Evolutionary conservation across 768 basidiomycete genomes (phyloP).

Genomic region (Suillus lakei): DNA sequence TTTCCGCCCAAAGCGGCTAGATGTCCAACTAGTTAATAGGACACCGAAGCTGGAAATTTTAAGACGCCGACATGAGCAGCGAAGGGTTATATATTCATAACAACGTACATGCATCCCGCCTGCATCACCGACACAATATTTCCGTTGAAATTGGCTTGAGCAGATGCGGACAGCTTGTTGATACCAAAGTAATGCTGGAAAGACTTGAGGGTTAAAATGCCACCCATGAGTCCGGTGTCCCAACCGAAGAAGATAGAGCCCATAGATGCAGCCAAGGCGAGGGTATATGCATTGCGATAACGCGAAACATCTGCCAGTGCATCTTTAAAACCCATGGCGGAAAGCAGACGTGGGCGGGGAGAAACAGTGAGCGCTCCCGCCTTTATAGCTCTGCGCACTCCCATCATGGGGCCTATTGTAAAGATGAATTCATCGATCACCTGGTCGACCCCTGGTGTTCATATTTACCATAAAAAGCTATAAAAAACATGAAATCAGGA

Average conservation of each 20-base stretch:
- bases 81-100: background rate
- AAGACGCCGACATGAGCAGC: background rate
- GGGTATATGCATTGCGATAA: conserved; percentile 45
- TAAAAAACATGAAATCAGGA: background rate
- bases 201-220: conserved; percentile 44
- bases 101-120: conserved; percentile 48
- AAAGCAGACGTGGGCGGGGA: background rate
- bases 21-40: conserved; percentile 40
- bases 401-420: background rate
- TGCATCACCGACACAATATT: conserved; percentile 52
- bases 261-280: conserved; percentile 45
- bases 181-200: conserved; percentile 50
- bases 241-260: conserved; percentile 52
- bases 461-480: background rate
- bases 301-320: conserved; percentile 25
- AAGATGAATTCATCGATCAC: background rate
- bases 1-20: conserved; percentile 46
- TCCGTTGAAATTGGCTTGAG: conserved; percentile 43
- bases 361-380: background rate
- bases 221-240: conserved; percentile 52
- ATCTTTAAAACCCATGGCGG: conserved; percentile 25
- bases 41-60: conserved; percentile 41
- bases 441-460: background rate
- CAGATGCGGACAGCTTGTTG: conserved; percentile 36
- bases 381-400: background rate